Evolutionary conservation across 805 yeast species (phyloP).

Genomic region (Metschnikowia gruessii): DNA sequence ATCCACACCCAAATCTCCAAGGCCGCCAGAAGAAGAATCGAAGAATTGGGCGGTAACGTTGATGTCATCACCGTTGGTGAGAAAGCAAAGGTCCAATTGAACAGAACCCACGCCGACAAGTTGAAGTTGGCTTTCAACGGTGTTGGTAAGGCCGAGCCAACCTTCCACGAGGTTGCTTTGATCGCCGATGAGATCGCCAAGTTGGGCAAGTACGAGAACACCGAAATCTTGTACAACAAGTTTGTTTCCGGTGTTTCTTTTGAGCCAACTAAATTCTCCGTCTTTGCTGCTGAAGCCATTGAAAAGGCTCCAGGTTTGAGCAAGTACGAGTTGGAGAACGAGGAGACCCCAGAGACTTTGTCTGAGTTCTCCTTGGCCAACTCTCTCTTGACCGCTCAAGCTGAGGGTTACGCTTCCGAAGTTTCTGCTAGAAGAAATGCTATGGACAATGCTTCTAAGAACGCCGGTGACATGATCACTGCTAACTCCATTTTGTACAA

Average conservation of each 20-base stretch:
- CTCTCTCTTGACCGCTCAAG: slow-evolving; percentile 85
- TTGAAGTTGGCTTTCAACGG: slow-evolving; percentile 80
- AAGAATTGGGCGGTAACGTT: slow-evolving; percentile 57
- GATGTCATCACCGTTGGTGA: slow-evolving; percentile 92
- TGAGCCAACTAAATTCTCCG: slow-evolving; percentile 71
- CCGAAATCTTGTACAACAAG: slow-evolving; percentile 83
- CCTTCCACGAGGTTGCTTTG: slow-evolving; percentile 83
- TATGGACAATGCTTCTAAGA: slow-evolving; percentile 99
- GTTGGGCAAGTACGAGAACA: slow-evolving; percentile 67
- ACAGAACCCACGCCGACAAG: slow-evolving; percentile 72
- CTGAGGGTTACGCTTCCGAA: slow-evolving; percentile 98
- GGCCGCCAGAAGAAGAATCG: slow-evolving; percentile 69
- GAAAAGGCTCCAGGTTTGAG: slow-evolving; percentile 82
- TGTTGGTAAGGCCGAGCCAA: slow-evolving; percentile 96
- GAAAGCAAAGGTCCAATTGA: slow-evolving; percentile 83
- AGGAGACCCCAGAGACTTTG: slow-evolving; percentile 64
- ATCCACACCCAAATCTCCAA: slow-evolving; percentile 94
- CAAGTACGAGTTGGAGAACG: slow-evolving; percentile 72
- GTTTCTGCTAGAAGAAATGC: slow-evolving; percentile 98
- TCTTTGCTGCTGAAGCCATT: slow-evolving; percentile 67
- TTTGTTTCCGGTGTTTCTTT: slow-evolving; percentile 86
- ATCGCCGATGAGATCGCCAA: slow-evolving; percentile 79
- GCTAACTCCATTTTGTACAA: slow-evolving; percentile 95
- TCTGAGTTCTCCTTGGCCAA: slow-evolving; percentile 89
- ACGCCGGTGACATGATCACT: slow-evolving; percentile 98